A percentile compares a stretch with the other conserved stretches of the same genome.
phyloP scores from a whole-genome alignment of 2,329 filamentous ascomycete genomes.

The Pseudocercospora fijiensis region DNA sequence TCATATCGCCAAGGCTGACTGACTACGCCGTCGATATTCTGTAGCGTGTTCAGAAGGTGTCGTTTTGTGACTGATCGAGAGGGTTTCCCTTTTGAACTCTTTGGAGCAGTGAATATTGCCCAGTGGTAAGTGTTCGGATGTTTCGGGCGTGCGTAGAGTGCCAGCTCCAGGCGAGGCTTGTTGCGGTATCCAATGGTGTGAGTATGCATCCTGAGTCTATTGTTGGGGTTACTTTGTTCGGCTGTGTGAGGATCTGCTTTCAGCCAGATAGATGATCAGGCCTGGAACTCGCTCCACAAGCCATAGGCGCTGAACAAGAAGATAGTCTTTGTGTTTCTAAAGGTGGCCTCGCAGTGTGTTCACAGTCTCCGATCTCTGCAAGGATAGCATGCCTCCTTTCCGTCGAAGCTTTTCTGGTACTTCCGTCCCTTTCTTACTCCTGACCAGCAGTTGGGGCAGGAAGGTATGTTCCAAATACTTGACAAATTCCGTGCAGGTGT shows the following conservation, averaged over 20 bases:
- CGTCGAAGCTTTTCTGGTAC: background rate
- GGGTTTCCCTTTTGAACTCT: constrained; percentile 12
- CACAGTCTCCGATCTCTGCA: background rate
- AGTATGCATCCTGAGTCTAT: background rate
- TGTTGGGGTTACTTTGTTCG: background rate
- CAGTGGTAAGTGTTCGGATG: constrained; percentile 29
- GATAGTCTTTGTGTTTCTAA: background rate
- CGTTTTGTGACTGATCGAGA: constrained; percentile 18
- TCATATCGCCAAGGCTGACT: constrained; percentile 25
- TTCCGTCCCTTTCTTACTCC: background rate
- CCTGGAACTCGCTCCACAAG: background rate
- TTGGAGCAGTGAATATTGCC: constrained; percentile 29
- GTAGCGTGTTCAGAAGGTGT: constrained; percentile 23
- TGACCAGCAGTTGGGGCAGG: background rate
- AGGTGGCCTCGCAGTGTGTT: background rate
- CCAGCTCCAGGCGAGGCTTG: constrained; percentile 30
- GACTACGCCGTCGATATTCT: constrained; percentile 10
- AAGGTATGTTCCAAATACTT: background rate
- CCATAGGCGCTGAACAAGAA: background rate
- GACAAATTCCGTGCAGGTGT: background rate
- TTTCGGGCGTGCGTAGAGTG: constrained; percentile 30
- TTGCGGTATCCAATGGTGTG: constrained; percentile 12
- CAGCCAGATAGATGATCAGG: background rate
- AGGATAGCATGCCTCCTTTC: background rate
- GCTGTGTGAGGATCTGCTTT: background rate